Evolutionary conservation across 1,284 basidiomycete genomes (phyloP).

Genomic region (Schizopora paradoxa): DNA sequence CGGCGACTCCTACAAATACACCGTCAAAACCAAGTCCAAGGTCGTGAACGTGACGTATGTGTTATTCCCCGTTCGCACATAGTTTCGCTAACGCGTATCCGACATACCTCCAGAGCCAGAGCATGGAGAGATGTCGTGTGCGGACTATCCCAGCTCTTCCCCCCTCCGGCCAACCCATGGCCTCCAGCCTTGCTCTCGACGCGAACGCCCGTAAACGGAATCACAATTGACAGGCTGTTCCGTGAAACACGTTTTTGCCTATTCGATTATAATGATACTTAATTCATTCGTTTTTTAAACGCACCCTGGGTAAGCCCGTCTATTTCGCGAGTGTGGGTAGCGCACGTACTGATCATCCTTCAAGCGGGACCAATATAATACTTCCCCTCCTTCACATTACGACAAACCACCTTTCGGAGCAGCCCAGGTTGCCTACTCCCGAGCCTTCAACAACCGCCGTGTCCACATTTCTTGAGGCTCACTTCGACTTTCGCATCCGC

Average conservation of each 20-base stretch:
- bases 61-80: slow-evolving; percentile 12
- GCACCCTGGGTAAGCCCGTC: no score
- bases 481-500: no score
- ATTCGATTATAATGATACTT: slow-evolving; percentile 35
- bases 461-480: no score
- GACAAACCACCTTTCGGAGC: no score
- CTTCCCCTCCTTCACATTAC: no score
- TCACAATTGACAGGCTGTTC: slow-evolving; percentile 63
- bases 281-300: slow-evolving; percentile 1
- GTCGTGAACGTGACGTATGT: slow-evolving; percentile 67
- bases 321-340: no score
- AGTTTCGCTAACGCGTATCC: slow-evolving; percentile 14
- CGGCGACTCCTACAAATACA: slow-evolving; percentile 62
- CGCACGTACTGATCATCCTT: no score
- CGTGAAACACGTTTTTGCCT: slow-evolving; percentile 59
- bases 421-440: no score
- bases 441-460: no score
- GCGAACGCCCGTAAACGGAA: slow-evolving; percentile 39
- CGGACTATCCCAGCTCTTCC: slow-evolving; percentile 55
- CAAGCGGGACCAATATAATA: no score
- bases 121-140: slow-evolving; percentile 63
- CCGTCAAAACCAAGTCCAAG: slow-evolving; percentile 56
- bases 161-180: slow-evolving; percentile 30
- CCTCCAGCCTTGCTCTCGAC: slow-evolving; percentile 28
- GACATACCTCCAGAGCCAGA: slow-evolving; percentile 40